Percentiles rank a stretch among this genome's conserved stretches.
These are phyloP conservation scores for Leptographium wingfieldii DNA, from an alignment of 2,329 filamentous ascomycete genomes.

Conservation along the genomic window DNA sequence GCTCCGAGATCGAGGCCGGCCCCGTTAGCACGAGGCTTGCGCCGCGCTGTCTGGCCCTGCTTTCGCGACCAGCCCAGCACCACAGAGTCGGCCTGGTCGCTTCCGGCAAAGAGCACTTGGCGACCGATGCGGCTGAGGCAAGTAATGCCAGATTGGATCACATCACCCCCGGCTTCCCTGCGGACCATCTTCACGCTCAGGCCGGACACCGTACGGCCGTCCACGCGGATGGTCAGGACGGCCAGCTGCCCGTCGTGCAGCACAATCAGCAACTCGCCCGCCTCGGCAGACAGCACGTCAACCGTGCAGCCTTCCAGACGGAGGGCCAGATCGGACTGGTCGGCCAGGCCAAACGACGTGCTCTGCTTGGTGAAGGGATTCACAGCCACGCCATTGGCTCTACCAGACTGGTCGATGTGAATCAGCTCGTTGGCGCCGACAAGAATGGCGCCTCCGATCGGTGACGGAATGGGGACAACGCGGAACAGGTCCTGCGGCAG, in stretches of 20 bases:
- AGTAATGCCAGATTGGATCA: conserved; percentile 51
- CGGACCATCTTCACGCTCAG: conserved; percentile 58
- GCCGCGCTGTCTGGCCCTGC: conserved; percentile 45
- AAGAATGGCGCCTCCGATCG: conserved; percentile 78
- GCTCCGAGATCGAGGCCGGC: neutral
- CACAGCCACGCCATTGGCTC: conserved; percentile 81
- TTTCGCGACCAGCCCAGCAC: conserved; percentile 70
- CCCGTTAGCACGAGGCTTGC: conserved; percentile 45
- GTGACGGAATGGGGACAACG: conserved; percentile 70
- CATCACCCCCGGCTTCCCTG: conserved; percentile 46
- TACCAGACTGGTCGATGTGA: conserved; percentile 91
- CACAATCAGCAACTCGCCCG: conserved; percentile 74
- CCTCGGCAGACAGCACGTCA: conserved; percentile 62
- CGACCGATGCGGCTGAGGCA: conserved; percentile 58
- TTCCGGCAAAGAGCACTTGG: conserved; percentile 69
- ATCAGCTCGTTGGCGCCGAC: conserved; percentile 84
- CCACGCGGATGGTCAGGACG: conserved; percentile 70
- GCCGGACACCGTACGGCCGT: conserved; percentile 83
- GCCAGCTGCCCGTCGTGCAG: conserved; percentile 63
- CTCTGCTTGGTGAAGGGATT: conserved; percentile 78
- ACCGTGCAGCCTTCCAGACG: conserved; percentile 71
- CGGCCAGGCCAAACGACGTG: conserved; percentile 72
- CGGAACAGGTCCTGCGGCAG: conserved; percentile 79
- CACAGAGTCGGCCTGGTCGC: conserved; percentile 68
- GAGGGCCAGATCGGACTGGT: conserved; percentile 71